Percentiles rank a stretch among this genome's conserved stretches.
Conservation (phyloP, 2,329 filamentous ascomycete species). For the Thielaviopsis ethacetica region DNA sequence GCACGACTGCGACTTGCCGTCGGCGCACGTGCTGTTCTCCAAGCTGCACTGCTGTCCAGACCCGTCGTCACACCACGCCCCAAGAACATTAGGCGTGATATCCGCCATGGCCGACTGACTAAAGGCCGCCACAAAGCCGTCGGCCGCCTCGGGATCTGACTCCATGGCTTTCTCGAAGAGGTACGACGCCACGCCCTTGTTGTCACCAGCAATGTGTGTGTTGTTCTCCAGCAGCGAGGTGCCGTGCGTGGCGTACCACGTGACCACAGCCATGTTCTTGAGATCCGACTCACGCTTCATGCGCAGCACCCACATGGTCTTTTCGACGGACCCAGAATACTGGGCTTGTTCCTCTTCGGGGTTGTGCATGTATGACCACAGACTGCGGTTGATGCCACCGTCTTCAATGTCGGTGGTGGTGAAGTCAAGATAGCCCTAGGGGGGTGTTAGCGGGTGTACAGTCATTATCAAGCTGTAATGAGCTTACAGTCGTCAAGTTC, state of each 20-base stretch:
- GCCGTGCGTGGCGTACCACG: conserved; percentile 85
- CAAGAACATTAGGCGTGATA: conserved; percentile 68
- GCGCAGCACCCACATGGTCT: conserved; percentile 55
- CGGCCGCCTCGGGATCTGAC: conserved; percentile 33
- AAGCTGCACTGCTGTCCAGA: conserved; percentile 52
- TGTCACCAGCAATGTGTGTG: conserved; percentile 81
- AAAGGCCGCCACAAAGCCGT: conserved; percentile 72
- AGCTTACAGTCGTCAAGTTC: conserved; percentile 36
- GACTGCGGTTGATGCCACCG: conserved; percentile 77
- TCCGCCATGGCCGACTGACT: conserved; percentile 85
- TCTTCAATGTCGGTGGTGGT: conserved; percentile 53
- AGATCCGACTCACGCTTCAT: conserved; percentile 59
- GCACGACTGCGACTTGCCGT: conserved; percentile 49
- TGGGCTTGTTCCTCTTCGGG: conserved; percentile 55
- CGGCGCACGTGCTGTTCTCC: conserved; percentile 62
- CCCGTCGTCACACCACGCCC: conserved; percentile 76
- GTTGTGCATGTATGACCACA: conserved; percentile 78
- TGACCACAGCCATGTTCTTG: conserved; percentile 65
- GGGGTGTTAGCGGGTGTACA: conserved; percentile 3
- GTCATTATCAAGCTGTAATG: background rate
- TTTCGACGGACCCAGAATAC: conserved; percentile 43
- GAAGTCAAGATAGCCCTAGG: conserved; percentile 48
- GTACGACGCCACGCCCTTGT: conserved; percentile 84
- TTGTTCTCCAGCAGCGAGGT: conserved; percentile 87
- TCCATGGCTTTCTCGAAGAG: conserved; percentile 60